Percentiles rank a stretch among this genome's conserved stretches.
Conservation (phyloP, 148 eudicot genomes). For the Rhododendron simsii region DNA sequence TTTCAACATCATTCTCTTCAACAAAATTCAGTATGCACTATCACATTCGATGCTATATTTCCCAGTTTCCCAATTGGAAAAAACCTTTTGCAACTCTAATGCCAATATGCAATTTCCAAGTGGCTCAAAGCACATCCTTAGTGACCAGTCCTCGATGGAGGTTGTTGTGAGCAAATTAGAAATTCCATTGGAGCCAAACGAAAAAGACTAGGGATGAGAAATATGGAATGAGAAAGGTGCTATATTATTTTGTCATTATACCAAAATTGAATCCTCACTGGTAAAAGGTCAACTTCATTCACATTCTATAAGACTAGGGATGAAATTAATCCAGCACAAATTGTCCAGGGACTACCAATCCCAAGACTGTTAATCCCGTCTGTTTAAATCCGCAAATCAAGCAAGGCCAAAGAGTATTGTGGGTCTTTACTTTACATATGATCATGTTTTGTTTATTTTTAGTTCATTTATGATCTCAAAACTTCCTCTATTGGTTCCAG, state of each 20-base stretch:
- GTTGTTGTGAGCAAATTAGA: not conserved
- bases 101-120: not conserved
- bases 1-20: not conserved
- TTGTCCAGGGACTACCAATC: no score
- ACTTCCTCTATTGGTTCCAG: no score
- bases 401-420: not conserved
- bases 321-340: no score
- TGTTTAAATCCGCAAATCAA: not conserved
- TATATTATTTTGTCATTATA: not conserved
- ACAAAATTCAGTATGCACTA: not conserved
- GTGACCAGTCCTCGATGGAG: not conserved
- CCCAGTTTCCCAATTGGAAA: not conserved
- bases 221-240: not conserved
- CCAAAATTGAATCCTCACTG: not conserved
- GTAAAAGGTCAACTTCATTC: no score
- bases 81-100: not conserved
- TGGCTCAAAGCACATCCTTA: not conserved
- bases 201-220: not conserved
- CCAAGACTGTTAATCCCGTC: no score
- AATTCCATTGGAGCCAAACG: not conserved
- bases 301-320: no score
- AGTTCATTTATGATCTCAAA: no score
- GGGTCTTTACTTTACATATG: no score
- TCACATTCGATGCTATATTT: not conserved
- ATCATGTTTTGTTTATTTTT: no score